phyloP scores from a whole-genome alignment of 306 rosid genomes.

The Sophora flavescens region DNA sequence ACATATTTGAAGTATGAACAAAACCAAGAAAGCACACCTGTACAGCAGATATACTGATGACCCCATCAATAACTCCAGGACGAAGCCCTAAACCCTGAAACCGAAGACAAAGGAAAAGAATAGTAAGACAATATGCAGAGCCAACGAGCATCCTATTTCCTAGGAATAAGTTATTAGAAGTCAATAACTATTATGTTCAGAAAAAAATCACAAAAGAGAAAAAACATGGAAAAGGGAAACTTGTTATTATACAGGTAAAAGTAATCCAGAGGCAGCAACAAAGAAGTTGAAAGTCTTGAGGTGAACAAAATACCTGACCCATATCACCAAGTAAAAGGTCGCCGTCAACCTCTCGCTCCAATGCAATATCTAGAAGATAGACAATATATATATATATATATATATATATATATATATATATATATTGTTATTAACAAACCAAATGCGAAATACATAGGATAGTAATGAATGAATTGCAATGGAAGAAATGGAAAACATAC shows the following conservation, averaged over 20 bases:
- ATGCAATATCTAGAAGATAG: conserved; percentile 65
- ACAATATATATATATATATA: neutral
- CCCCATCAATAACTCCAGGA: conserved; percentile 90
- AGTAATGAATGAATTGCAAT: neutral
- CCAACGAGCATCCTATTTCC: neutral
- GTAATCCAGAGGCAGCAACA: neutral
- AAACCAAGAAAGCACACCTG: conserved; percentile 63
- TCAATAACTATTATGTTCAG: neutral
- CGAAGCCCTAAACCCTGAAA: conserved; percentile 95
- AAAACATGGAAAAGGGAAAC: conserved; percentile 8
- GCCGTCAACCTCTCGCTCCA: conserved; percentile 91
- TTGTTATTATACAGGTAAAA: neutral
- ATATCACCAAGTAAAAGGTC: conserved; percentile 92
- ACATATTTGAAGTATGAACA: neutral
- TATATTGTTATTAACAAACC: neutral
- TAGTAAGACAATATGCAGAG: neutral
- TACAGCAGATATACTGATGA: conserved; percentile 92
- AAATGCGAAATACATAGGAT: neutral
- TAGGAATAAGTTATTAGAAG: neutral
- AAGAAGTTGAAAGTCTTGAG: neutral
- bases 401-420: too few species aligned
- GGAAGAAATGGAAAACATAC: conserved; percentile 52
- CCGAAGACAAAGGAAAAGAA: conserved; percentile 8
- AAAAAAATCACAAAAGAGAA: neutral
- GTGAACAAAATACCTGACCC: conserved; percentile 80